Conservation (phyloP, 441 rosid genomes). For the Arabidopsis hybrid region DNA sequence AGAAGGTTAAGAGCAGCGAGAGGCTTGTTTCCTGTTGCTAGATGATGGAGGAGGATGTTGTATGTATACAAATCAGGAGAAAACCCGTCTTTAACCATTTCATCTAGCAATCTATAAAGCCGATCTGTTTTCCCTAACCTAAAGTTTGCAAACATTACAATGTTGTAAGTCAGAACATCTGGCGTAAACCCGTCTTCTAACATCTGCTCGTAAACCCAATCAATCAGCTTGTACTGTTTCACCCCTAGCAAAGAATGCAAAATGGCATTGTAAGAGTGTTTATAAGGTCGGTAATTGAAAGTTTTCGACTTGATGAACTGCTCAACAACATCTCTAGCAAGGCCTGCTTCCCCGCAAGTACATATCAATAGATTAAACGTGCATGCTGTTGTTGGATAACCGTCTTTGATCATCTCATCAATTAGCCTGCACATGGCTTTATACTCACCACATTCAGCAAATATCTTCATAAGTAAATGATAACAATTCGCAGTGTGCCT, state of each 20-base stretch:
- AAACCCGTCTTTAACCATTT: constrained; percentile 68
- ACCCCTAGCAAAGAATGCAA: constrained; percentile 62
- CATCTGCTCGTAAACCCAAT: constrained; percentile 91
- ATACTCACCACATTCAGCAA: constrained; percentile 79
- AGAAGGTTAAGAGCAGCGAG: constrained; percentile 77
- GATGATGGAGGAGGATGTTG: constrained; percentile 82
- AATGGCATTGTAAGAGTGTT: constrained; percentile 83
- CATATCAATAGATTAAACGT: constrained; percentile 85
- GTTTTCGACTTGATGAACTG: constrained; percentile 78
- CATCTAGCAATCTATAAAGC: constrained; percentile 77
- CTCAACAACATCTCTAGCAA: constrained; percentile 72
- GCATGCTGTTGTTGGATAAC: constrained; percentile 76
- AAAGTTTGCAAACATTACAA: constrained; percentile 74
- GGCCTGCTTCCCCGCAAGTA: constrained; percentile 79
- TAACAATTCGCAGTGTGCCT: constrained; percentile 67
- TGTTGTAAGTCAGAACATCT: constrained; percentile 75
- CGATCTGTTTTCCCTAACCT: constrained; percentile 74
- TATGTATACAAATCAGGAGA: constrained; percentile 87
- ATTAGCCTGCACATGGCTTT: constrained; percentile 90
- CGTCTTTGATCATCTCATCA: constrained; percentile 88
- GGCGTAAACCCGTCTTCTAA: constrained; percentile 64
- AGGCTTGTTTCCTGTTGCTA: constrained; percentile 82
- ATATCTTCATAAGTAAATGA: constrained; percentile 83
- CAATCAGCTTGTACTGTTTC: constrained; percentile 80
- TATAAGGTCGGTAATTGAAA: constrained; percentile 82